These are phyloP conservation scores for Lumnitzera racemosa DNA, from an alignment of 345 rosid genomes.

Conservation along the genomic window DNA sequence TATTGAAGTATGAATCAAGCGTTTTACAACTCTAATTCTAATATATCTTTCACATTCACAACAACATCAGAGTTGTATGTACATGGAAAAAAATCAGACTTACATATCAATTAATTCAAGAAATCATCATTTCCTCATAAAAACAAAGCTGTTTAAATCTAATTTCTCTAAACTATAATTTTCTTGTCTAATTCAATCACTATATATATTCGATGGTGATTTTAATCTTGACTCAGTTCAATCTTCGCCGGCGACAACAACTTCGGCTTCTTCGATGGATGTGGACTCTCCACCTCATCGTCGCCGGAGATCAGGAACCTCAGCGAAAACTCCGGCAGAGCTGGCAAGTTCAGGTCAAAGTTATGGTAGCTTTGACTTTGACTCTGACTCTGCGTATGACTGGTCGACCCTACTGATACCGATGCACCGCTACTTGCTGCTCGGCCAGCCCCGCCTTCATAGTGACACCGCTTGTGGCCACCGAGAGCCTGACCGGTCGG, in stretches of 20 bases:
- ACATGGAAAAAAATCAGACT: too few relatives aligned
- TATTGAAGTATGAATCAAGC: too few relatives aligned
- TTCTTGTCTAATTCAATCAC: too few relatives aligned
- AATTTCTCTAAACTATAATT: too few relatives aligned
- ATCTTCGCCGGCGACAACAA: constrained; percentile 3
- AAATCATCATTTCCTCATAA: too few relatives aligned
- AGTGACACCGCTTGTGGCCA: constrained; percentile 75
- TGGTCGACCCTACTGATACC: constrained; percentile 42
- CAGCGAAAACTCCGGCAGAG: constrained; percentile 22
- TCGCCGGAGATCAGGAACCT: constrained; percentile 23
- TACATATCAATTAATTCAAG: too few relatives aligned
- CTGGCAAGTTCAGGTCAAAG: constrained; percentile 18
- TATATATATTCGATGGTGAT: too few relatives aligned
- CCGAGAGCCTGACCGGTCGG: constrained; percentile 72
- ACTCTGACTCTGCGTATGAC: constrained; percentile 25
- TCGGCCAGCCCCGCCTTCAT: constrained; percentile 34
- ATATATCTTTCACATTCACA: too few relatives aligned
- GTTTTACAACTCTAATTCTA: too few relatives aligned
- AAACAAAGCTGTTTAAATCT: too few relatives aligned
- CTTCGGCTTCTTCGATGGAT: constrained; percentile 11
- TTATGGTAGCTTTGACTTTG: constrained; percentile 13
- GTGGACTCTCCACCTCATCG: constrained; percentile 11
- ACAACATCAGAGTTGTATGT: too few relatives aligned
- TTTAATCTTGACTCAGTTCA: not conserved
- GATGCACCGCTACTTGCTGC: constrained; percentile 33